Base-by-base conservation (phyloP, 352 stramenopile genomes). In the Pythium aristosporum region DNA sequence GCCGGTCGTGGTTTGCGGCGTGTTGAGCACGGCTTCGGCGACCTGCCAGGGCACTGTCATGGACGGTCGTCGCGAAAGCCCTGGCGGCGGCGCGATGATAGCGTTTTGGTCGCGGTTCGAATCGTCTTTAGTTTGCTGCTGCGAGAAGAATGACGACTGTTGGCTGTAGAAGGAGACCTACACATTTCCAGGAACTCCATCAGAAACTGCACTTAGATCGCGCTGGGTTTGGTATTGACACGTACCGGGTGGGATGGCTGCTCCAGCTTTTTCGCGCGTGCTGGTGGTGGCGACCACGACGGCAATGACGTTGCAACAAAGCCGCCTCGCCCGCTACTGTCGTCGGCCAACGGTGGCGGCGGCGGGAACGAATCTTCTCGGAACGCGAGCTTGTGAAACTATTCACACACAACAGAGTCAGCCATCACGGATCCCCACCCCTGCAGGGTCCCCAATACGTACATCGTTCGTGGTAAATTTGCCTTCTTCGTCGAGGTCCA, bases 31-130 rank as follows among this genome's bases (percentile, higher is more conserved):
- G 16, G 85, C 78, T 51, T 94, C 85, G 4, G 85, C 85, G 37
- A 94, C 85, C 68, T 94, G 85, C 85, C 85, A 94, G 0, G 85
- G 85, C 23, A 94, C 85, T 5, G 85, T 94, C 85, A 94, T 94
- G 2, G 85, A 94, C 10, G 85, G 83, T 3, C 85, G 78, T 34
- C 85, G 82, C 34, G 84, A 84, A 11, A 94, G 75, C 12, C 85
- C 85, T 21, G 85, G 85, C 3, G 85, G 85, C 3, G 85, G 85
- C 2, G 79, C 71, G 15, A 91, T 82, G 23, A 89, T 69, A 0
- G 81, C 70, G 37, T 92, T 89, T 32, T 91, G 84, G 56, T 92
- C 84, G 42, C 77, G 75, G 15, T 57, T 63, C 10, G 67, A 23
- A 7, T 76, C 63, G n/a, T 92, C 82, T 46, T 89, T 80, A 39